Base-by-base conservation (phyloP, 192 early-diverging fungal species). In the Martensiomyces pterosporus region DNA sequence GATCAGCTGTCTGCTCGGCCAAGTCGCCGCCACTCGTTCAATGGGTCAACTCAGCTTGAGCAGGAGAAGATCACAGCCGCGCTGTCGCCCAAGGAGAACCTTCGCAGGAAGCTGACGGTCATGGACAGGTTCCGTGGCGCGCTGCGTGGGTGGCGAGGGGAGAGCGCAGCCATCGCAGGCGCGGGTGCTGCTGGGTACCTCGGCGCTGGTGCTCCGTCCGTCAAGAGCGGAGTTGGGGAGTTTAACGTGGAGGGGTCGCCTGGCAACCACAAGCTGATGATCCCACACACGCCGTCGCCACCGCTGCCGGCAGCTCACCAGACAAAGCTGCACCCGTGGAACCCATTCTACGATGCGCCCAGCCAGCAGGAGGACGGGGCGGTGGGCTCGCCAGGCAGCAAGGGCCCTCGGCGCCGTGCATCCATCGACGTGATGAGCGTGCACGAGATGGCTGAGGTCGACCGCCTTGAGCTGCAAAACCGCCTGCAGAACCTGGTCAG, bases 351-450 rank as follows among this genome's bases (percentile, higher is more conserved):
- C n/a, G n/a, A n/a, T n/a, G n/a, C n/a, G n/a, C n/a, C n/a, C n/a
- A n/a, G n/a, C n/a, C n/a, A n/a, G n/a, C n/a, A n/a, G n/a, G n/a
- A n/a, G n/a, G n/a, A n/a, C n/a, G n/a, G n/a, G n/a, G n/a, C n/a
- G n/a, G n/a, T n/a, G n/a, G n/a, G n/a, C n/a, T n/a, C n/a, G n/a
- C n/a, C n/a, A n/a, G n/a, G n/a, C n/a, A n/a, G n/a, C n/a, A n/a
- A 8, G 29, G 29, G 29, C 29, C 27, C 22, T 1, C 50, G 58
- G 21, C 53, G 70, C n/a, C 70, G 70, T 10, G 55, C 59, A 2
- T 74, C 70, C 16, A 47, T 74, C 43, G 70, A 67, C 36, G 61
- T 62, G 16, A 45, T 67, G 5, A 74, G 70, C 21, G 48, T 74
- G 13, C 70, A 74, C 23, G 59, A 74, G 36, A 74, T 74, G 70